Evolutionary conservation across 163 green algal genomes (phyloP).

Genomic region (Chloroidium sp.): DNA sequence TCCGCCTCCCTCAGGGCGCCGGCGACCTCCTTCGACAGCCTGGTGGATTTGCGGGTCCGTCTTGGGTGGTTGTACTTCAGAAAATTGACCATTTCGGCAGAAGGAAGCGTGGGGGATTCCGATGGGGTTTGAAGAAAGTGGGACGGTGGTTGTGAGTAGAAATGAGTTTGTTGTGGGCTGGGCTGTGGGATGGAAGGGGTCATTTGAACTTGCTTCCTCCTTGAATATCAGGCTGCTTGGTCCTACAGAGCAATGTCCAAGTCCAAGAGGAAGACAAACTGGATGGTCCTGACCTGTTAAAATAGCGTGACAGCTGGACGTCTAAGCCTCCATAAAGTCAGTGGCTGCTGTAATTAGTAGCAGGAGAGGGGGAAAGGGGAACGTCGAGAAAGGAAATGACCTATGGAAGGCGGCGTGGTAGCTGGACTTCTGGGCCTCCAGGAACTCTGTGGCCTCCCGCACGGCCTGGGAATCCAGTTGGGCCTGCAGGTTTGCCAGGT

Average conservation of each 20-base stretch:
- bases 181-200: neutral
- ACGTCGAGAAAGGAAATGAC: neutral
- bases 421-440: conserved; percentile 67
- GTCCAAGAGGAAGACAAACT: neutral
- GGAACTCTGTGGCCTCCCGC: conserved; percentile 58
- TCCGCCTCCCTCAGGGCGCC: conserved; percentile 50
- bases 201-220: neutral
- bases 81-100: neutral
- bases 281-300: neutral
- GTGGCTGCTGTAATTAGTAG: neutral
- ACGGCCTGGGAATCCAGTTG: conserved; percentile 63
- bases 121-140: neutral
- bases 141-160: neutral
- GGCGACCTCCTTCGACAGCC: conserved; percentile 62
- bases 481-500: conserved; percentile 73
- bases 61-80: neutral
- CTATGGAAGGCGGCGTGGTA: conserved; percentile 70
- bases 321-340: neutral
- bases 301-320: neutral
- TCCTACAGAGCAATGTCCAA: too few species aligned
- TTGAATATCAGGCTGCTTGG: neutral
- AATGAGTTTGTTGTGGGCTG: neutral
- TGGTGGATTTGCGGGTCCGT: neutral
- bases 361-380: neutral
- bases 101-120: neutral